These are phyloP conservation scores for Didymella glomerata DNA, from an alignment of 2,329 filamentous ascomycete species.

Conservation along the genomic window DNA sequence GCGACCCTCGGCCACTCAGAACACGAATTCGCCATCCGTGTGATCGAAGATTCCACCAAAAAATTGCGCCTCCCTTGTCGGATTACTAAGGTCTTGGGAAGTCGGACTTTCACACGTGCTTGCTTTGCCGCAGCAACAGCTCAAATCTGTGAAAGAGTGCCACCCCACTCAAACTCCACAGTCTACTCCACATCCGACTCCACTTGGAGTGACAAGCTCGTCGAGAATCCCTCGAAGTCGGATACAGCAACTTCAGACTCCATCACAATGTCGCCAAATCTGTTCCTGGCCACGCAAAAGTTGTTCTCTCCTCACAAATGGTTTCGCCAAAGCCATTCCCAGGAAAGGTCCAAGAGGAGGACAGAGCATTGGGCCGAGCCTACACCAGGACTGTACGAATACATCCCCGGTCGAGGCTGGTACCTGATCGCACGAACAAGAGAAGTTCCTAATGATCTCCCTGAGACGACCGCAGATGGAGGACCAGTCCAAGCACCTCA, in stretches of 20 bases:
- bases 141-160: slow-evolving; percentile 13
- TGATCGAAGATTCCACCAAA: slow-evolving; percentile 24
- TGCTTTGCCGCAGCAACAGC: slow-evolving; percentile 16
- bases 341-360: slow-evolving; percentile 50
- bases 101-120: slow-evolving; percentile 26
- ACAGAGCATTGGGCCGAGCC: slow-evolving; percentile 61
- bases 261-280: slow-evolving; percentile 59
- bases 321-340: slow-evolving; percentile 54
- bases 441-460: slow-evolving; percentile 38
- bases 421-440: slow-evolving; percentile 56
- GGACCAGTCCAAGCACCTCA: slow-evolving; percentile 23
- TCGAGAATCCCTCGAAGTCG: slow-evolving; percentile 7
- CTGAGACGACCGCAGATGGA: slow-evolving; percentile 31
- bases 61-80: slow-evolving; percentile 22
- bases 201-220: slow-evolving; percentile 11
- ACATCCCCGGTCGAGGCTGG: slow-evolving; percentile 60
- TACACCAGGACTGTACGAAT: slow-evolving; percentile 59
- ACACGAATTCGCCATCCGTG: slow-evolving; percentile 18
- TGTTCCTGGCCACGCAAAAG: slow-evolving; percentile 59
- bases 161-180: slow-evolving; percentile 12
- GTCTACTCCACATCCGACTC: slow-evolving; percentile 18
- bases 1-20: slow-evolving; percentile 33
- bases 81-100: slow-evolving; percentile 11
- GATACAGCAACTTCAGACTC: slow-evolving; percentile 12
- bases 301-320: slow-evolving; percentile 60